Conservation (phyloP, 495 filamentous ascomycete genomes). For the Thermothielavioides terrestris region DNA sequence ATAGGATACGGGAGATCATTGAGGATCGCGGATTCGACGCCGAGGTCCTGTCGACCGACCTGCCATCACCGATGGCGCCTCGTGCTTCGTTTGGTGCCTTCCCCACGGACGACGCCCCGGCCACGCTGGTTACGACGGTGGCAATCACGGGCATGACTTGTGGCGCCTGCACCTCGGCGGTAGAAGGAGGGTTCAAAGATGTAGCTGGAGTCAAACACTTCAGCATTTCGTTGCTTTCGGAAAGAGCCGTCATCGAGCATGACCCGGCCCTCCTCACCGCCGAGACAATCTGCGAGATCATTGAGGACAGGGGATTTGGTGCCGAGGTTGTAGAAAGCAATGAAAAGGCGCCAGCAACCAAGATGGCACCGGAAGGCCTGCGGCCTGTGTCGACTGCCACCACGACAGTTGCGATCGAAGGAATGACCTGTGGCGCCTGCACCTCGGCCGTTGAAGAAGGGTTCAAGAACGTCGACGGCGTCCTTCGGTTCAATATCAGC, state of each 20-base stretch:
- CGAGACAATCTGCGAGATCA: constrained; percentile 63
- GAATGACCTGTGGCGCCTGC: constrained; percentile 96
- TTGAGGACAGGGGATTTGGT: constrained; percentile 91
- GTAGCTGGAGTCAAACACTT: constrained; percentile 74
- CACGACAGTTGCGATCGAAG: constrained; percentile 84
- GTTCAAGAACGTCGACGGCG: constrained; percentile 62
- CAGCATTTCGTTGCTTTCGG: constrained; percentile 86
- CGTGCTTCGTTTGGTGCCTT: constrained; percentile 23
- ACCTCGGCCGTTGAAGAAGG: constrained; percentile 82
- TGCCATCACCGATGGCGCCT: constrained; percentile 39
- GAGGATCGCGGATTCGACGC: constrained; percentile 93
- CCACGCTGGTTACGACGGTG: constrained; percentile 63
- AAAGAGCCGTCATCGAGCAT: constrained; percentile 83
- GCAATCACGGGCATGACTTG: constrained; percentile 94
- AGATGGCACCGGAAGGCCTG: constrained; percentile 22
- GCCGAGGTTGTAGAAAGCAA: constrained; percentile 60
- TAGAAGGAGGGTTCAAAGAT: constrained; percentile 73
- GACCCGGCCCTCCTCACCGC: constrained; percentile 60
- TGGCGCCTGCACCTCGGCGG: constrained; percentile 86
- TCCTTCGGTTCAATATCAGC: constrained; percentile 88
- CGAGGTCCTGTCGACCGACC: constrained; percentile 76
- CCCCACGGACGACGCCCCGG: constrained; percentile 24
- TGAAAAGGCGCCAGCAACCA: constrained; percentile 25
- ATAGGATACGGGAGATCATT: constrained; percentile 72
- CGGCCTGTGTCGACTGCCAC: constrained; percentile 38